A percentile compares a stretch with the other conserved stretches of the same genome.
Evolutionary conservation across 2,329 filamentous ascomycete species (phyloP).

Genomic region (Thyridium curvatum): DNA sequence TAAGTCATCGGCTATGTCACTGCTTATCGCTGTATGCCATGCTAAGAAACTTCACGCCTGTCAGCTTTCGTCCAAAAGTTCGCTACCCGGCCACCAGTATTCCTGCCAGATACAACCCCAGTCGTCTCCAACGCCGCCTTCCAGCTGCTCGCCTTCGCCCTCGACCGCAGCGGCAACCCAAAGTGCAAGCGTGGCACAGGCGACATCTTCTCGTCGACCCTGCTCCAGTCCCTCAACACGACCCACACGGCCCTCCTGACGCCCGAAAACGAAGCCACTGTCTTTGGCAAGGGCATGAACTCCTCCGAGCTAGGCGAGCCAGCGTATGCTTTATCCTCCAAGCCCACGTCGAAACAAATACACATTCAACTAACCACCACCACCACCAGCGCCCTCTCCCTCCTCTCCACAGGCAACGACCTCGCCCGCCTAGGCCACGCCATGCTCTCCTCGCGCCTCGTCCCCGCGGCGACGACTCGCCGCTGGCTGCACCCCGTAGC

Average conservation of each 20-base stretch:
- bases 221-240: constrained; percentile 13
- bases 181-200: neutral
- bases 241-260: constrained; percentile 7
- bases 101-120: constrained; percentile 34
- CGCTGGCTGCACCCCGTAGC: constrained; percentile 37
- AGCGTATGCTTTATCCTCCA: too few species aligned
- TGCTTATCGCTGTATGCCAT: too few species aligned
- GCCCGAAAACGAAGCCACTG: neutral
- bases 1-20: constrained; percentile 17
- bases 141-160: constrained; percentile 15
- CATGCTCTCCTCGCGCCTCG: constrained; percentile 33
- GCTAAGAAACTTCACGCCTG: too few species aligned
- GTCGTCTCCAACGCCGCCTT: constrained; percentile 43
- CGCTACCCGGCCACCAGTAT: constrained; percentile 27
- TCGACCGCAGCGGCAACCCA: constrained; percentile 1
- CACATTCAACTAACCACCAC: too few species aligned
- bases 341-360: too few species aligned
- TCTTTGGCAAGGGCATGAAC: constrained; percentile 9
- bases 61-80: constrained; percentile 19
- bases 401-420: constrained; percentile 27
- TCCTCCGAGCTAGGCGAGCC: constrained; percentile 9
- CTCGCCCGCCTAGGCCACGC: constrained; percentile 32
- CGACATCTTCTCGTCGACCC: constrained; percentile 1
- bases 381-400: constrained; percentile 8
- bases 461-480: constrained; percentile 29